Base-by-base conservation (phyloP, 2,329 filamentous ascomycete genomes). In the Xylaria sp. region DNA sequence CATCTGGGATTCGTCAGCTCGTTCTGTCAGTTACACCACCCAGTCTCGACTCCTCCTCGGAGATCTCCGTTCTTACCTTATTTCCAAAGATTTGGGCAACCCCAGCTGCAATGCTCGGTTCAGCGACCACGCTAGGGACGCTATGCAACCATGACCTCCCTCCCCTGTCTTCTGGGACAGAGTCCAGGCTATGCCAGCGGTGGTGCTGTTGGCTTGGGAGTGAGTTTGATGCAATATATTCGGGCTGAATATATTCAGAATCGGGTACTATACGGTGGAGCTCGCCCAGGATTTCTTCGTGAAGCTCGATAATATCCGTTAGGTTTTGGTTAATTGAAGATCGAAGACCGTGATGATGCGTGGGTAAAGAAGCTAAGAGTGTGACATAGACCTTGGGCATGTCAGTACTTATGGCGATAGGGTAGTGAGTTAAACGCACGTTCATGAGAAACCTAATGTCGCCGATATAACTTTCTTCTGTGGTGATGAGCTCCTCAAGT, bases 361-460 rank as follows among this genome's bases (percentile, higher is more conserved):
- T 86, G 6, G 90, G 89, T 38, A 92, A 82, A n/a, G 91, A 89
- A 44, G 90, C 90, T 61, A 96, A 85, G 54, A 96, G 87, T 2
- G 90, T 92, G 49, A 92, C 86, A 76, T 94, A 93, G 26, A 93
- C 87, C 92, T 93, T 9, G 7, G 15, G 2, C 1, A 13, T 78
- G 71, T 78, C 40, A 71, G 67, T 31, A 60, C 31, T n/a, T 38
- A 38, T 59, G 20, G 7, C 51, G 7, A 20, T 20, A 23, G 10
- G 44, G 2, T 6, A 38, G 23, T 4, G 57, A 20, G 28, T 10
- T 48, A 15, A n/a, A 76, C 89, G 77, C 82, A 95, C 94, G 80
- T 97, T 94, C 78, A 92, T 91, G 67, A 98, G 83, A 72, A 96
- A 93, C 74, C 93, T 93, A 66, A 98, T 81, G 75, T 97, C 95